Conservation (phyloP, 2,329 filamentous ascomycete species). For the Trichoderma sp. region DNA sequence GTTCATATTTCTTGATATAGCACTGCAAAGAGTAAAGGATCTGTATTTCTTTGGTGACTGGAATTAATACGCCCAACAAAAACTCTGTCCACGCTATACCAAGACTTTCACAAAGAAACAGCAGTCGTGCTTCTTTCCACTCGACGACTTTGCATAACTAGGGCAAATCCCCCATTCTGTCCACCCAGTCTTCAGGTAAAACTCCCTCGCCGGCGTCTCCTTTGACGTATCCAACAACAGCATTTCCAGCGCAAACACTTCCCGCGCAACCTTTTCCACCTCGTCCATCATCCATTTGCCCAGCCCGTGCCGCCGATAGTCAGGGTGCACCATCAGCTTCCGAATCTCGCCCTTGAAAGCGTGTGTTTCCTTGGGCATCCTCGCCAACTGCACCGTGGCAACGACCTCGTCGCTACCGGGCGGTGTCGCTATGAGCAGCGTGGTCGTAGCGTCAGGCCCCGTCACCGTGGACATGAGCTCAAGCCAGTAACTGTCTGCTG, state of each 20-base stretch:
- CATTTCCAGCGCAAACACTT: slow-evolving; percentile 32
- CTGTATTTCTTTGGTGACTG: not conserved
- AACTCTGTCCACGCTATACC: not conserved
- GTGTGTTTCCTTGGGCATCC: slow-evolving; percentile 36
- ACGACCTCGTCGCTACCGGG: slow-evolving; percentile 28
- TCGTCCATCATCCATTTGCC: slow-evolving; percentile 34
- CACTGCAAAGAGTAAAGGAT: not conserved
- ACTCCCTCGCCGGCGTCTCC: slow-evolving; percentile 34
- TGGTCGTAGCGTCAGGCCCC: slow-evolving; percentile 9
- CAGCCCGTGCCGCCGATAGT: slow-evolving; percentile 32
- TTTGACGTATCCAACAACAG: slow-evolving; percentile 38
- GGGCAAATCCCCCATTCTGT: slow-evolving; percentile 38
- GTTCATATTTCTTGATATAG: not conserved
- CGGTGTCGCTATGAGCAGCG: slow-evolving; percentile 31
- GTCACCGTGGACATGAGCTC: slow-evolving; percentile 27
- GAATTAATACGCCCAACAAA: not conserved
- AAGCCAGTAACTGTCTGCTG: slow-evolving; percentile 34
- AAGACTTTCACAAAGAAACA: slow-evolving; percentile 34
- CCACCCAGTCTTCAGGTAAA: slow-evolving; percentile 37
- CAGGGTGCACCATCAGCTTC: slow-evolving; percentile 37
- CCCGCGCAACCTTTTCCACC: slow-evolving; percentile 32
- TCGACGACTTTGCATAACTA: slow-evolving; percentile 33
- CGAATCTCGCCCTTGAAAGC: slow-evolving; percentile 36
- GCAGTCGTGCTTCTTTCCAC: slow-evolving; percentile 31
- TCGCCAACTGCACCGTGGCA: slow-evolving; percentile 33